phyloP scores from a whole-genome alignment of 140 eudicot species.

The Anethum foeniculum region DNA sequence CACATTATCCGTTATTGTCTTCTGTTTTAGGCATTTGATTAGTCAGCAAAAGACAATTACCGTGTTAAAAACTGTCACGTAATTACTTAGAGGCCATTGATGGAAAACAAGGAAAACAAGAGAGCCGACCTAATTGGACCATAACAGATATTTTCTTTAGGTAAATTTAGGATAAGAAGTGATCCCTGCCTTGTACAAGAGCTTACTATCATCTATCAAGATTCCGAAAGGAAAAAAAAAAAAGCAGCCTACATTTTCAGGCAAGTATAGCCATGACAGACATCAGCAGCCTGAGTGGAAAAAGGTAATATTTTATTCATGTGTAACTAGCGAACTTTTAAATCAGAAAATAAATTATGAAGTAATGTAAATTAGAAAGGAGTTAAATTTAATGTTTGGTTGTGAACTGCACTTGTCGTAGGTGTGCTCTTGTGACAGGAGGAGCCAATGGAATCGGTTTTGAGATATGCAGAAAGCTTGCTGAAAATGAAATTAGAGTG shows the following conservation, averaged over 20 bases:
- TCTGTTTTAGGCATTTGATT: neutral
- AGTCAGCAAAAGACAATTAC: neutral
- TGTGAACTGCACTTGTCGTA: neutral
- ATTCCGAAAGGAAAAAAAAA: neutral
- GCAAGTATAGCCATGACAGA: neutral
- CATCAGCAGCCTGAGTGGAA: neutral
- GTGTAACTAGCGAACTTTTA: neutral
- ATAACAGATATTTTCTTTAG: neutral
- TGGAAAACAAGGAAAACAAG: neutral
- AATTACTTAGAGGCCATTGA: too few species aligned
- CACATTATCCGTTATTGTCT: neutral
- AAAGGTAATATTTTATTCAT: neutral
- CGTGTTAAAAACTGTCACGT: neutral
- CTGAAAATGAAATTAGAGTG: conserved; percentile 14
- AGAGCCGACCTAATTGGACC: neutral
- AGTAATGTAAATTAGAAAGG: neutral
- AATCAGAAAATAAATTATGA: neutral
- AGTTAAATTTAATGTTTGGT: neutral
- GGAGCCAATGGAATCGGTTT: conserved; percentile 5
- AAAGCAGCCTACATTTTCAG: neutral
- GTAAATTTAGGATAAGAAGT: neutral
- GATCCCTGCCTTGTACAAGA: neutral
- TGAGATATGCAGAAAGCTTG: conserved; percentile 12
- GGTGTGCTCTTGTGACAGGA: conserved; percentile 23
- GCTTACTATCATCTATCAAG: neutral